Evolutionary conservation across 2,329 filamentous ascomycete species (phyloP), one percentile per base, ranked within the genome.

Genomic region (Ophiocordyceps sinensis): DNA sequence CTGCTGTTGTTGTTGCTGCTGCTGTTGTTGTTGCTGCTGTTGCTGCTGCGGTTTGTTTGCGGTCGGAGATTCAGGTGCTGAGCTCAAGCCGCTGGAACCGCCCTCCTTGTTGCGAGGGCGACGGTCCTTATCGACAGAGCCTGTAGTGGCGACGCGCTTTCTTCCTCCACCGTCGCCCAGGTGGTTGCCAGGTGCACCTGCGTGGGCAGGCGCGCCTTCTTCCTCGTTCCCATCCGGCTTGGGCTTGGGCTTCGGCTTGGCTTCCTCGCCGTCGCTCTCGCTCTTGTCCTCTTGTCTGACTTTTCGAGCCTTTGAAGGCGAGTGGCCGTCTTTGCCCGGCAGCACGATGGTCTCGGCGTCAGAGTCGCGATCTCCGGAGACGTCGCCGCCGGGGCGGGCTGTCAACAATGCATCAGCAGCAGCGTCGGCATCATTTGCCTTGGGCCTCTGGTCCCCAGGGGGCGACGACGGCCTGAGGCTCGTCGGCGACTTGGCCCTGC

Each of bases 301-400:
- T 59, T 79, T 80, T 44, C 75, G 70, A 44, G 66, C 65, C 57
- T 80, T 80, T 44, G 75, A 73, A 1, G 75, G 76, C 21, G 76
- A 80, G 51, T 75, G 65, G 32, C 74, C 75, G 54, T 80, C 73
- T 53, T 79, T 81, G 26, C 75, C 75, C 11, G 76, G 70, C 29
- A 82, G 58, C 30, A 84, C 78, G 46, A 83, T 80, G 13, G 79
- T 84, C 61, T 84, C 79, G 38, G 79, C 79, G 53, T 84, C 79
- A 1, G 79, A 84, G 51, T 80, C 77, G 52, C 70, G 76, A 44
- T 79, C 77, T 43, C 63, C 63, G 19, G 56, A 57, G 41, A 51
- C 58, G 42, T 71, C 65, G 40, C 71, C 65, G 41, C 59, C 53
- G 17, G 60, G 53, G 40, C 43, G 47, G 15, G 48, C 41, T 13